Conservation (phyloP, 768 basidiomycete species). For the Collybiopsis confluens region DNA sequence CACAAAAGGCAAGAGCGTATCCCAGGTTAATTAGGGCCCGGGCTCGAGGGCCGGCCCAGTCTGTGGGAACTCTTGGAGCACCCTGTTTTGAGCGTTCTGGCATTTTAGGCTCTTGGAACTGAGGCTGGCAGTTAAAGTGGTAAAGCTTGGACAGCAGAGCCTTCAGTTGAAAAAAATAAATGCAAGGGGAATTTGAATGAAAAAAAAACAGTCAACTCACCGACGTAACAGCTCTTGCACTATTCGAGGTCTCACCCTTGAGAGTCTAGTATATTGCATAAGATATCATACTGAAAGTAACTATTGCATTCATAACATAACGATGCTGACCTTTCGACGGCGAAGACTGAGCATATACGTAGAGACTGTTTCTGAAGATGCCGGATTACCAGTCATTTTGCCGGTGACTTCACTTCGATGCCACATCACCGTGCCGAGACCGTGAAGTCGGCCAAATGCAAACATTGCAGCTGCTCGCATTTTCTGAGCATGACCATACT, state of each 20-base stretch:
- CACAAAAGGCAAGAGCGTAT: too few species aligned
- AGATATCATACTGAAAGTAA: not conserved
- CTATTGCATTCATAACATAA: not conserved
- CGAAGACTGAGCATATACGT: slow-evolving; percentile 24
- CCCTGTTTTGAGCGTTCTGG: too few species aligned
- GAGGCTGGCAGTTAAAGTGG: too few species aligned
- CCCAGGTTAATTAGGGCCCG: too few species aligned
- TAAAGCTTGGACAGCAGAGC: too few species aligned
- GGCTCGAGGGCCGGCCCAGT: too few species aligned
- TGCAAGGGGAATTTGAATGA: too few species aligned
- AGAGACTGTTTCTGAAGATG: slow-evolving; percentile 20
- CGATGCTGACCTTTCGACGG: slow-evolving; percentile 19
- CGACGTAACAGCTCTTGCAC: slow-evolving; percentile 23
- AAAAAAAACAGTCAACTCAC: too few species aligned
- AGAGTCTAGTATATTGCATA: slow-evolving; percentile 10
- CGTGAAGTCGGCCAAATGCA: slow-evolving; percentile 21
- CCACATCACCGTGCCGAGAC: slow-evolving; percentile 25
- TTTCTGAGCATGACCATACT: slow-evolving; percentile 32
- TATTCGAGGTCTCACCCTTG: slow-evolving; percentile 20
- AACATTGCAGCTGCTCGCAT: slow-evolving; percentile 29
- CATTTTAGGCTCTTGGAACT: too few species aligned
- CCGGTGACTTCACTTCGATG: slow-evolving; percentile 19
- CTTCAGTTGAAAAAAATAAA: too few species aligned
- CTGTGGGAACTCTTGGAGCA: too few species aligned
- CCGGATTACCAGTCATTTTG: slow-evolving; percentile 25